Evolutionary conservation across 1,284 basidiomycete genomes (phyloP).

Genomic region (Pyrrhoderma lamaoense): DNA sequence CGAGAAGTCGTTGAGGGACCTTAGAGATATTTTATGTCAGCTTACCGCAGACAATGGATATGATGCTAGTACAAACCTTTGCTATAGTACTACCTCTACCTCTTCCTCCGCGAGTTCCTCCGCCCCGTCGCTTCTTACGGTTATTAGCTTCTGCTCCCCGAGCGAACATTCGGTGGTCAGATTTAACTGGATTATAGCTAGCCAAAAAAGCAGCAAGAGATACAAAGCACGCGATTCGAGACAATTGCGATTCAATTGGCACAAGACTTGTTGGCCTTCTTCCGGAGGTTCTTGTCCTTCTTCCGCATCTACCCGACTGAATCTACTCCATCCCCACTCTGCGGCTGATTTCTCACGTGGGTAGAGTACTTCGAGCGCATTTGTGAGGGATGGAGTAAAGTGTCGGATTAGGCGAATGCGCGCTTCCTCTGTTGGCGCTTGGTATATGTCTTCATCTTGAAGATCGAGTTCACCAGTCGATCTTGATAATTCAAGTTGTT

Average conservation of each 20-base stretch:
- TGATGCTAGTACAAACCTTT: slow-evolving; percentile 19
- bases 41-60: background rate
- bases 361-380: slow-evolving; percentile 56
- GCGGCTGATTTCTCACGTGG: slow-evolving; percentile 55
- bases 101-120: slow-evolving; percentile 31
- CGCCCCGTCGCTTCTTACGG: slow-evolving; percentile 41
- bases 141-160: slow-evolving; percentile 61
- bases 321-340: slow-evolving; percentile 49
- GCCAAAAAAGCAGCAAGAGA: slow-evolving; percentile 80
- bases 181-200: slow-evolving; percentile 78
- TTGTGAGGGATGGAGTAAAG: slow-evolving; percentile 52
- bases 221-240: slow-evolving; percentile 65
- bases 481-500: slow-evolving; percentile 17
- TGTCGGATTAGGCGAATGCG: slow-evolving; percentile 54
- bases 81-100: slow-evolving; percentile 18
- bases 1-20: slow-evolving; percentile 74
- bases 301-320: slow-evolving; percentile 28
- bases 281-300: background rate
- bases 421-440: slow-evolving; percentile 44
- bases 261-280: background rate
- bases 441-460: slow-evolving; percentile 17
- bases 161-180: slow-evolving; percentile 78
- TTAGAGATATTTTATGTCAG: slow-evolving; percentile 24
- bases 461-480: background rate
- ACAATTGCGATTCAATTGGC: slow-evolving; percentile 28